These are phyloP conservation scores for Komagataella phaffii DNA, from an alignment of 805 yeast species.

Conservation along the genomic window DNA sequence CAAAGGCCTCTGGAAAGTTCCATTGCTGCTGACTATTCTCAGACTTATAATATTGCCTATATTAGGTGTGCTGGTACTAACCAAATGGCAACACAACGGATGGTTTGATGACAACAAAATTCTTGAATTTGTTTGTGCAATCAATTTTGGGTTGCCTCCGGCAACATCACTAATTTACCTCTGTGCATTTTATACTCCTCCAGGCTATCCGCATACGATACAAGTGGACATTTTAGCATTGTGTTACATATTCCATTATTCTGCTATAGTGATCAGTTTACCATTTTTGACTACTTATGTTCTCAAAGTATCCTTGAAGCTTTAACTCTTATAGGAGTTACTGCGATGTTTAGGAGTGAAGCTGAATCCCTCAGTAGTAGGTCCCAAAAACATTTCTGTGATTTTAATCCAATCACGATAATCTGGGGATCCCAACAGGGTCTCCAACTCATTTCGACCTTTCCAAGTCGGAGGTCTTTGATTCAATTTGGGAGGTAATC, in stretches of 20 bases:
- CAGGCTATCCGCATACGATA: slow-evolving; percentile 30
- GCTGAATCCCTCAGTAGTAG: slow-evolving; percentile 57
- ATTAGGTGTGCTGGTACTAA: slow-evolving; percentile 55
- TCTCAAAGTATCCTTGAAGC: slow-evolving; percentile 32
- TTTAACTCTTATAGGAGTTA: slow-evolving; percentile 45
- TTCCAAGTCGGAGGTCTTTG: slow-evolving; percentile 91
- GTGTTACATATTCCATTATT: slow-evolving; percentile 61
- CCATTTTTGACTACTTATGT: slow-evolving; percentile 69
- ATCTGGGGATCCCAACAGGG: slow-evolving; percentile 73
- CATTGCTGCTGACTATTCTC: slow-evolving; percentile 37
- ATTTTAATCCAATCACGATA: slow-evolving; percentile 93
- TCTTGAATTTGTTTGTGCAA: slow-evolving; percentile 57
- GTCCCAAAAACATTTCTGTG: slow-evolving; percentile 90
- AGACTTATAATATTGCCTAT: slow-evolving; percentile 67
- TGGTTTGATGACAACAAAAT: slow-evolving; percentile 52
- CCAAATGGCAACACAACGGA: slow-evolving; percentile 46
- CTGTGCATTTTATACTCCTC: slow-evolving; percentile 79
- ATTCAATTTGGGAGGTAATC: slow-evolving; percentile 77
- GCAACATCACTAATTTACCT: slow-evolving; percentile 83
- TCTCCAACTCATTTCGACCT: slow-evolving; percentile 89
- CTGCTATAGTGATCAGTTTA: slow-evolving; percentile 49
- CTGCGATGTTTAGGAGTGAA: slow-evolving; percentile 94
- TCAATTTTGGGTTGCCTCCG: slow-evolving; percentile 72
- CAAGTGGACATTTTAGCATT: slow-evolving; percentile 85
- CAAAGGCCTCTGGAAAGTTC: slow-evolving; percentile 58